phyloP scores from a whole-genome alignment of 768 basidiomycete species.

The Leccinellum albellum region DNA sequence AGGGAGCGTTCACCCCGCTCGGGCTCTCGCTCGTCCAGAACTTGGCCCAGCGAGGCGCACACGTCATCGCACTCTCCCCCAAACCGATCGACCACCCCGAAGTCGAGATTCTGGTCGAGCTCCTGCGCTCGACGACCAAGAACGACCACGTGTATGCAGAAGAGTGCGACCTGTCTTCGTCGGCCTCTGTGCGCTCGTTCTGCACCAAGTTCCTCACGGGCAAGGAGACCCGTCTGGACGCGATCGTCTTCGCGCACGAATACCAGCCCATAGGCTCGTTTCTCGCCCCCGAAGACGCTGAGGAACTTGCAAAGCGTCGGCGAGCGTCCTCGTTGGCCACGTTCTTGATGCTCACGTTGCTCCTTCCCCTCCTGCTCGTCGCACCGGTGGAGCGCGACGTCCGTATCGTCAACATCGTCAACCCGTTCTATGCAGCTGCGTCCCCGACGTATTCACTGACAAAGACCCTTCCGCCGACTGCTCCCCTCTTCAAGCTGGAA shows the following conservation, averaged over 20 bases:
- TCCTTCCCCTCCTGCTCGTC: constrained; percentile 76
- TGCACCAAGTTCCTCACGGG: constrained; percentile 63
- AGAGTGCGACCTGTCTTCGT: constrained; percentile 66
- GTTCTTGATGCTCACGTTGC: constrained; percentile 73
- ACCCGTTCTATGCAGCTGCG: constrained; percentile 87
- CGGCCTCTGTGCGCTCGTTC: constrained; percentile 65
- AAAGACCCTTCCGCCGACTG: constrained; percentile 26
- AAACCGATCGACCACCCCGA: constrained; percentile 47
- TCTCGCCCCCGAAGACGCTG: constrained; percentile 29
- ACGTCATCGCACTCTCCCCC: constrained; percentile 70
- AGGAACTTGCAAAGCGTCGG: constrained; percentile 36
- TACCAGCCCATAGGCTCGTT: constrained; percentile 60
- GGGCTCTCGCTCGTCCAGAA: constrained; percentile 64
- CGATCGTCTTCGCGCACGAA: constrained; percentile 75
- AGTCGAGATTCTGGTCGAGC: constrained; percentile 57
- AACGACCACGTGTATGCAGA: constrained; percentile 82
- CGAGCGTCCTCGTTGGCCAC: constrained; percentile 58
- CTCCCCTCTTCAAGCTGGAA: constrained; percentile 48
- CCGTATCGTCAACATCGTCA: constrained; percentile 81
- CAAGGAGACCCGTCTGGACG: constrained; percentile 69
- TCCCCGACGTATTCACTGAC: constrained; percentile 39
- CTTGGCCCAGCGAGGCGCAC: constrained; percentile 72
- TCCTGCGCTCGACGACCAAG: constrained; percentile 62
- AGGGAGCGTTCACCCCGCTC: constrained; percentile 75
- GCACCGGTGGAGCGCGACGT: constrained; percentile 88